phyloP scores from a whole-genome alignment of 129 eudicot genomes.

The Cynara cardunculus region DNA sequence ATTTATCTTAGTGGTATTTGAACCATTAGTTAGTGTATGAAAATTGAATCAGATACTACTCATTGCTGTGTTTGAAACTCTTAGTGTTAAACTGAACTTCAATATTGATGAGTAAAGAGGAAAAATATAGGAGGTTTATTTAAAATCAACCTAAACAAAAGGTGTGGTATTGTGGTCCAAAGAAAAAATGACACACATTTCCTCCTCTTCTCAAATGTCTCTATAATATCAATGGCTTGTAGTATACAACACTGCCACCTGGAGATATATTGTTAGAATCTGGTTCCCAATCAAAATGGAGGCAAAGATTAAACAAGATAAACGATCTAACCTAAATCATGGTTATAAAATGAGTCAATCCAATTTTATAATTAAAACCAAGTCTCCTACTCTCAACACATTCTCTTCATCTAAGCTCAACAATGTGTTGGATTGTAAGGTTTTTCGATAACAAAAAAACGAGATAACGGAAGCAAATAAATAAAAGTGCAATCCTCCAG shows the following conservation, averaged over 20 bases:
- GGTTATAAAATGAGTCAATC: background rate
- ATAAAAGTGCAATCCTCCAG: too few relatives aligned
- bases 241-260: background rate
- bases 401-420: background rate
- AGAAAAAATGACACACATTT: background rate
- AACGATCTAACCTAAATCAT: background rate
- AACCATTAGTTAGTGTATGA: background rate
- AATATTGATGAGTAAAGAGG: too few relatives aligned
- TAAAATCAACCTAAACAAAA: background rate
- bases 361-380: constrained; percentile 5
- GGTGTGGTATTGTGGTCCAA: background rate
- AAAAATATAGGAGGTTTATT: too few relatives aligned
- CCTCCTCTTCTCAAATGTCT: background rate
- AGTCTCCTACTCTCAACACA: background rate
- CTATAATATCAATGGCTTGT: background rate
- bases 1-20: background rate
- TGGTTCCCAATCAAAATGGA: constrained; percentile 1
- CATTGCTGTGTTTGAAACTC: background rate
- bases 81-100: too few relatives aligned
- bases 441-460: too few relatives aligned
- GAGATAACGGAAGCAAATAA: too few relatives aligned
- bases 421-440: too few relatives aligned
- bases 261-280: background rate
- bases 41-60: background rate
- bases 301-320: constrained; percentile 9